Evolutionary conservation across 1,139 yeast genomes (phyloP), one percentile per base, ranked within the genome.

Genomic region (Saccharomyces hybrid): DNA sequence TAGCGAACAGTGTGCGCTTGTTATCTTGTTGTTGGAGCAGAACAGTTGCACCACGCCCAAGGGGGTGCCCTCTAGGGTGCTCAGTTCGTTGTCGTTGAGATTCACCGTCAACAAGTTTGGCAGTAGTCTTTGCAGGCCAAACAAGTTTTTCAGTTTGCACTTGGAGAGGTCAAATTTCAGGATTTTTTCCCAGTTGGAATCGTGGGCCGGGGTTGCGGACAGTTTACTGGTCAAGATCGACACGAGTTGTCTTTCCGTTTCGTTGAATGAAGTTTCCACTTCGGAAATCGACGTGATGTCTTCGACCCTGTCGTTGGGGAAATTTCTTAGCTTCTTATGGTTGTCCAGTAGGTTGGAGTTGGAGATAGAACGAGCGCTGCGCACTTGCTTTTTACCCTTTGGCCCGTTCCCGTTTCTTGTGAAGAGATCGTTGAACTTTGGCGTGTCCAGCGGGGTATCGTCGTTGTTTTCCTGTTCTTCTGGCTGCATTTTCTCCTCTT

Each of bases 361-460:
- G 11, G 44, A 38, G 21, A 38, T 38, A 2, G 44, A 38, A 19
- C 44, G 44, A 38, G 44, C 4, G 3, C 24, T 38, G 9, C n/a
- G 44, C 21, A 38, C 19, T 38, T 38, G 44, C 9, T 8, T 16
- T 16, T 38, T 38, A 8, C 4, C 12, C 6, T 38, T 32, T 9
- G 47, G 12, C 19, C 38, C 19, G 9, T n/a, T 21, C 11, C 24
- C 28, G 12, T 16, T 38, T 11, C 8, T 42, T 19, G 24, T 16
- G 5, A 14, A 34, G 6, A 19, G 51, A 6, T 32, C 51, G 51
- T 63, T 62, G 32, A 66, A 54, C 42, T 57, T 59, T 16, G 70
- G 69, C 19, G 64, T 58, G 27, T 63, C 64, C 12, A 66, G 50
- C 5, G 69, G 64, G 7, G 66, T 63, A 34, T 65, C 65, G 44